A percentile compares a stretch with the other conserved stretches of the same genome.
Conservation (phyloP, 495 filamentous ascomycete genomes). For the Aspergillus ostianus region DNA sequence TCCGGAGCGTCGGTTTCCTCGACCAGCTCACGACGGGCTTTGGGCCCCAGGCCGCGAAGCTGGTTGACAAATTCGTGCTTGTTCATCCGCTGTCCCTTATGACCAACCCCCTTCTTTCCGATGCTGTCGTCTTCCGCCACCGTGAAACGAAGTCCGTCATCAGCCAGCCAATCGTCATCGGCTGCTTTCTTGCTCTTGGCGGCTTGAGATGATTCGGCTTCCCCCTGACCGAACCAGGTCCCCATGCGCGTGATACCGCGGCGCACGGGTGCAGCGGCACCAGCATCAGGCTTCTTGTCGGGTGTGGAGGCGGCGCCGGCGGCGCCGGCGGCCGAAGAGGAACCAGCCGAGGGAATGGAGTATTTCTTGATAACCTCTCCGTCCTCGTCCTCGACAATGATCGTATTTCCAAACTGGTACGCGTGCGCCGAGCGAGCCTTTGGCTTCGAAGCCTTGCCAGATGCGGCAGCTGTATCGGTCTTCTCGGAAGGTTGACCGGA, state of each 20-base stretch:
- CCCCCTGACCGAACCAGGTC: conserved; percentile 58
- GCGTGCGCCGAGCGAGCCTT: conserved; percentile 71
- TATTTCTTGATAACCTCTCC: conserved; percentile 98
- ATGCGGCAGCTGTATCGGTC: conserved; percentile 14
- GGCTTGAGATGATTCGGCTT: conserved; percentile 43
- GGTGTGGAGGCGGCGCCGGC: neutral
- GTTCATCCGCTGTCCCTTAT: conserved; percentile 72
- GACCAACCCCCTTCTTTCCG: conserved; percentile 30
- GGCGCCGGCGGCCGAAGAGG: neutral
- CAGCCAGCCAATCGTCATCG: conserved; percentile 53
- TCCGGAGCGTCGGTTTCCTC: conserved; percentile 64
- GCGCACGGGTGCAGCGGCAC: conserved; percentile 37
- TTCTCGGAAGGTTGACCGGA: conserved; percentile 22
- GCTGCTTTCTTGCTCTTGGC: conserved; percentile 31
- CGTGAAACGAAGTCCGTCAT: conserved; percentile 83
- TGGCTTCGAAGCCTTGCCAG: conserved; percentile 24
- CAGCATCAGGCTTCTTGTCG: conserved; percentile 22
- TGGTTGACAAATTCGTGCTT: conserved; percentile 89
- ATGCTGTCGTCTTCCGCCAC: conserved; percentile 49
- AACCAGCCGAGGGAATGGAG: conserved; percentile 61
- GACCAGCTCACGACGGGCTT: conserved; percentile 66
- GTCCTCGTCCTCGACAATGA: conserved; percentile 97
- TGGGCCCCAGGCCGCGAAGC: conserved; percentile 77
- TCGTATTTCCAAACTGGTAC: conserved; percentile 93
- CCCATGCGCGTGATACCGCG: conserved; percentile 58